phyloP scores from a whole-genome alignment of 352 stramenopile species.

The Globisporangium camurandrum region DNA sequence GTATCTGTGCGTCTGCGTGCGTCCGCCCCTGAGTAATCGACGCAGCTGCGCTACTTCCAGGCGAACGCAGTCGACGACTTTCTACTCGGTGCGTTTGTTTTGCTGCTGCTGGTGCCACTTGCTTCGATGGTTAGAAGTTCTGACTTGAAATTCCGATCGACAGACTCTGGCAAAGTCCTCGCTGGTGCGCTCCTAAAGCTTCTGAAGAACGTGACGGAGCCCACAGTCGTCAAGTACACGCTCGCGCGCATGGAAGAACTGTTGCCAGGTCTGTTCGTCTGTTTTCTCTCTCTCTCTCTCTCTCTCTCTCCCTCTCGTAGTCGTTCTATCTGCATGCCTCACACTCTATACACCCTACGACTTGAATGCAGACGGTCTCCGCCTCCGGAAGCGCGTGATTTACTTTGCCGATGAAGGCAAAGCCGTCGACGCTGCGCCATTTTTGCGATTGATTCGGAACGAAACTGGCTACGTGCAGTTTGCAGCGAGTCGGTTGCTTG shows the following conservation, averaged over 20 bases:
- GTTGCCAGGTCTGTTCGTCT: constrained; percentile 37
- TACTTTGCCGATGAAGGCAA: constrained; percentile 77
- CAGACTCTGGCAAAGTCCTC: constrained; percentile 58
- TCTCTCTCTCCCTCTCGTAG: neutral
- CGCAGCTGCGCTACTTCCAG: constrained; percentile 22
- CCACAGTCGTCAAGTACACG: constrained; percentile 81
- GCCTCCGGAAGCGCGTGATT: constrained; percentile 64
- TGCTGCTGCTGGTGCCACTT: neutral
- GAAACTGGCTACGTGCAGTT: constrained; percentile 84
- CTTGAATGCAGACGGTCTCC: too few relatives aligned
- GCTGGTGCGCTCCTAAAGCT: constrained; percentile 70
- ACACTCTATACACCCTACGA: constrained; percentile 1
- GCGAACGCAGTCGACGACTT: constrained; percentile 69
- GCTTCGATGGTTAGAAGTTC: neutral
- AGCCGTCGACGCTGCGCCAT: constrained; percentile 66
- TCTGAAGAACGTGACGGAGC: constrained; percentile 85
- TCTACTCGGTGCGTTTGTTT: constrained; percentile 38
- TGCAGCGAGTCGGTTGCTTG: constrained; percentile 65
- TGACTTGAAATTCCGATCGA: neutral
- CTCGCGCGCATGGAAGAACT: constrained; percentile 84
- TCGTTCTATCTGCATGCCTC: too few relatives aligned
- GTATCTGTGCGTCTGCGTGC: neutral
- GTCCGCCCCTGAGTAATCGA: constrained; percentile 12
- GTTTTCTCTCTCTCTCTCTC: neutral
- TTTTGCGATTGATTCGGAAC: constrained; percentile 78